Percentiles rank a stretch among this genome's conserved stretches.
phyloP scores from a whole-genome alignment of 73 alveolate genomes.

The Diophrys appendiculata region DNA sequence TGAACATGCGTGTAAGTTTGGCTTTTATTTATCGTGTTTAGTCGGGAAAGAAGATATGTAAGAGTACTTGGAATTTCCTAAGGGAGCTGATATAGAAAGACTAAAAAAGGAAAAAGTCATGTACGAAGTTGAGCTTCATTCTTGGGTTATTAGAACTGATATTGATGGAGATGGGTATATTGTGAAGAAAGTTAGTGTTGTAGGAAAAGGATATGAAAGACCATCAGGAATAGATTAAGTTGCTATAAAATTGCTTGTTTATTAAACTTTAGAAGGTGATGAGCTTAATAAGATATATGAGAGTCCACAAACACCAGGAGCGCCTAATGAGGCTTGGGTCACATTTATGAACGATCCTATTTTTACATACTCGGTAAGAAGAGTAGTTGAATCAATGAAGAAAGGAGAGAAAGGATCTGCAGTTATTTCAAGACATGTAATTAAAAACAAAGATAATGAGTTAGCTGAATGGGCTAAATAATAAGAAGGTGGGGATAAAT shows the following conservation, averaged over 20 bases:
- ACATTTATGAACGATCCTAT: neutral
- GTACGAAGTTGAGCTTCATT: constrained; percentile 47
- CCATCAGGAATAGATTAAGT: constrained; percentile 45
- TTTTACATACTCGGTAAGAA: constrained; percentile 17
- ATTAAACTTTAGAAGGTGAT: constrained; percentile 9
- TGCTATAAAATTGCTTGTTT: constrained; percentile 13
- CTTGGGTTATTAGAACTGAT: constrained; percentile 59
- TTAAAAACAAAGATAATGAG: constrained; percentile 29
- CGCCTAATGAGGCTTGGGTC: neutral
- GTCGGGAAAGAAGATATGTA: constrained; percentile 11
- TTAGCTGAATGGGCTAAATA: neutral
- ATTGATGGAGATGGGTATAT: constrained; percentile 57
- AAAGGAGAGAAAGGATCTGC: constrained; percentile 32
- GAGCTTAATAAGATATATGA: too few relatives aligned
- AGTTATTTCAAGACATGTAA: constrained; percentile 6
- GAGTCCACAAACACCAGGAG: neutral
- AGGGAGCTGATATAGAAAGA: constrained; percentile 26
- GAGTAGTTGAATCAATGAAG: constrained; percentile 59
- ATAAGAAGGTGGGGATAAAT: too few relatives aligned
- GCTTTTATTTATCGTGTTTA: neutral
- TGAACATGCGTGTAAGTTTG: constrained; percentile 20
- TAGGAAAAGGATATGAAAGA: constrained; percentile 58
- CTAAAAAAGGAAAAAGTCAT: constrained; percentile 35
- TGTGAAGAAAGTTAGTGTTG: constrained; percentile 31
- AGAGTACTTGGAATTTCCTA: constrained; percentile 12